Evolutionary conservation across 352 stramenopile species (phyloP), one percentile per base, ranked within the genome.

Genomic region (Globisporangium uncinulatum): DNA sequence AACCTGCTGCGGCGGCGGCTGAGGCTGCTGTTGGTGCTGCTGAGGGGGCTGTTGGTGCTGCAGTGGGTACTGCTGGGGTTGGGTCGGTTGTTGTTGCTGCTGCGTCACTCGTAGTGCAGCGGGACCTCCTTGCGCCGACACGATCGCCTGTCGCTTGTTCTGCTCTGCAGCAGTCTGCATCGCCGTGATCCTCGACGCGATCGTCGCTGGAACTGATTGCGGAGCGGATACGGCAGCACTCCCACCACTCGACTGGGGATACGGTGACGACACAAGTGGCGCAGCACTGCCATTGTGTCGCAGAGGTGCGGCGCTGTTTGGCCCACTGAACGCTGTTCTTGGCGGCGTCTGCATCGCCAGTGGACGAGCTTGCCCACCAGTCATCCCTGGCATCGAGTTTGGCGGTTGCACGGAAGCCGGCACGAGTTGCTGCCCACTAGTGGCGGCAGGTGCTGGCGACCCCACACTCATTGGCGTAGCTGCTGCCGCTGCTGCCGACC

Each of bases 151-250:
- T 15, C 59, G 56, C 36, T 67, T 67, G 39, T 64, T 63, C 46
- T 56, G 65, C 13, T 71, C 50, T 52, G 59, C 52, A 29, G 62
- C 54, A 19, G 62, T 50, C 36, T 81, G 77, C 36, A 84, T 56
- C 11, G 61, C 57, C 7, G 69, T 72, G 19, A 69, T 67, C 14
- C 71, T 56, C 41, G 62, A 69, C 10, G 56, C 63, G 15, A 69
- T 73, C 7, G 54, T 51, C 52, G 66, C 39, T 14, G 21, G 15
- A 5, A 65, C 56, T 51, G 72, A 56, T 10, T 62, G 61, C n/a
- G 59, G 44, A 32, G 43, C 11, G 21, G 31, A 13, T 9, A 17
- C 48, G 21, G 31, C 31, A 10, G 4, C 8, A 21, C 15, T 56
- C 6, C 13, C 42, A 15, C 29, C 32, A 15, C 37, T 51, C 34